Evolutionary conservation across 1,284 basidiomycete species (phyloP).

Genomic region (Somion occarium): DNA sequence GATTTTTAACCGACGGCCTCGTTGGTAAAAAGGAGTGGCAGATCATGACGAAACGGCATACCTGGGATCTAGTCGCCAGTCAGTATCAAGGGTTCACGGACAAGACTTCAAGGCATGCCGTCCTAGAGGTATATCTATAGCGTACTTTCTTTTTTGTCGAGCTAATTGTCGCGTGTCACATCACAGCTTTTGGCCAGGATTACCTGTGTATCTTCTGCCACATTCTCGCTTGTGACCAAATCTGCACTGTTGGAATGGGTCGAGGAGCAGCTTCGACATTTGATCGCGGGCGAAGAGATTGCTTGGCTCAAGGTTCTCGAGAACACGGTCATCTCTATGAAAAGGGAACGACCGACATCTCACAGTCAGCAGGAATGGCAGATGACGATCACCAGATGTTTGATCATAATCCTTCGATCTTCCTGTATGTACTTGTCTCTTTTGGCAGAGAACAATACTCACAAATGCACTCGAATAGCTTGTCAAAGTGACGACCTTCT

Average conservation of each 20-base stretch:
- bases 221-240: conserved; percentile 63
- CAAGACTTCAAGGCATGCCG: conserved; percentile 43
- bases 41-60: conserved; percentile 76
- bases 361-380: conserved; percentile 54
- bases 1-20: conserved; percentile 81
- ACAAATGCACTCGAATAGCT: no score
- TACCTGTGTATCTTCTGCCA: conserved; percentile 62
- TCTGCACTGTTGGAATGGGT: conserved; percentile 76
- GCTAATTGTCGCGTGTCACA: conserved; percentile 1
- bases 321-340: conserved; percentile 53
- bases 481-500: background rate
- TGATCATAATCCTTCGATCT: conserved; percentile 37
- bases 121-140: conserved; percentile 56
- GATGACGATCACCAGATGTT: conserved; percentile 44
- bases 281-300: conserved; percentile 39
- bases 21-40: conserved; percentile 74
- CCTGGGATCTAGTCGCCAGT: conserved; percentile 83
- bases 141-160: conserved; percentile 10
- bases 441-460: no score
- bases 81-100: conserved; percentile 71
- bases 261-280: conserved; percentile 55
- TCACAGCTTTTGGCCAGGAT: conserved; percentile 66
- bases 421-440: conserved; percentile 22
- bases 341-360: conserved; percentile 42
- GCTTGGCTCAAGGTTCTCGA: conserved; percentile 70